Conservation (phyloP, 2,329 filamentous ascomycete species). For the Aspergillus sp. region DNA sequence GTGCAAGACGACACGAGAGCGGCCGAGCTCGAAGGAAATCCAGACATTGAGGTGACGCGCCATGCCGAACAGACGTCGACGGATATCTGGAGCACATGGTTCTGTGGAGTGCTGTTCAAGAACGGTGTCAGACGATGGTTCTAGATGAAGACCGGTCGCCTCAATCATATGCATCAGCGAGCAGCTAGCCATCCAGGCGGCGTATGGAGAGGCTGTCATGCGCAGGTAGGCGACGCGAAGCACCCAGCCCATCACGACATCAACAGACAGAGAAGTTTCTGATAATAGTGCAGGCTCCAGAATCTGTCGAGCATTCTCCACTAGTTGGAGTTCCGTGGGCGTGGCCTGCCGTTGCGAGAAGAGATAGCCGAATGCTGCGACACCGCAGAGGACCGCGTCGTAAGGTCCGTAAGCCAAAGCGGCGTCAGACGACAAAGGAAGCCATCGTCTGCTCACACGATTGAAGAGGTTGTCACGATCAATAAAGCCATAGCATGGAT, state of each 20-base stretch:
- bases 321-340: conserved; percentile 46
- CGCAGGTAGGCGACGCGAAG: conserved; percentile 56
- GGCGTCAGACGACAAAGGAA: conserved; percentile 15
- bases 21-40: conserved; percentile 60
- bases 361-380: conserved; percentile 55
- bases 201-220: conserved; percentile 53
- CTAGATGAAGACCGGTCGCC: conserved; percentile 43
- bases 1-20: conserved; percentile 51
- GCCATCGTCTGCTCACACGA: conserved; percentile 31
- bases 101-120: conserved; percentile 13
- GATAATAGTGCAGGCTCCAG: conserved; percentile 44
- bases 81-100: conserved; percentile 35
- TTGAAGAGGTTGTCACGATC: conserved; percentile 27
- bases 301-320: conserved; percentile 46
- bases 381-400: conserved; percentile 53
- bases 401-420: conserved; percentile 28
- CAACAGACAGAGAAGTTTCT: conserved; percentile 26
- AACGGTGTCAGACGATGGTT: conserved; percentile 18
- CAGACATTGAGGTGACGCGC: conserved; percentile 59
- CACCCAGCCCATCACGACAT: conserved; percentile 46
- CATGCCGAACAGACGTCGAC: conserved; percentile 49
- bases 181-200: conserved; percentile 56
- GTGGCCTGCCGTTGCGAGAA: conserved; percentile 49
- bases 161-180: conserved; percentile 59
- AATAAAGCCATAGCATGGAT: conserved; percentile 54